These are phyloP conservation scores for Hippophae gyantsensis DNA, from an alignment of 306 rosid genomes.

Conservation along the genomic window DNA sequence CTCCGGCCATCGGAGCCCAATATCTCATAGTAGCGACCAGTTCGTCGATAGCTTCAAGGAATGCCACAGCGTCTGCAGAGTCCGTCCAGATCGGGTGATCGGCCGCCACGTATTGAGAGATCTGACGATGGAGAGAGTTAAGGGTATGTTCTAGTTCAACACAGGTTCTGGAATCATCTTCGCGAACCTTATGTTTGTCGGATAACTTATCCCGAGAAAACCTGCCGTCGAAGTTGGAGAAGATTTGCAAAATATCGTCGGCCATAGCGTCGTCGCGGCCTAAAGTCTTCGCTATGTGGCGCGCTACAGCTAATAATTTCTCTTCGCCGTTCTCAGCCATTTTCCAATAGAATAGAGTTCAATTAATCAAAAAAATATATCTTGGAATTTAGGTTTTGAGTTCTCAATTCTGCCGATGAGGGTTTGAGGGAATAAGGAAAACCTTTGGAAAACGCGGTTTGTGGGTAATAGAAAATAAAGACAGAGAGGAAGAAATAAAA, in stretches of 20 bases:
- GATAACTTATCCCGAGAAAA: constrained; percentile 81
- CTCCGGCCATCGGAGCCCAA: constrained; percentile 60
- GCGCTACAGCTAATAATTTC: constrained; percentile 75
- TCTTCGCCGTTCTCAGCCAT: constrained; percentile 97
- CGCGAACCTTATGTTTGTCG: constrained; percentile 23
- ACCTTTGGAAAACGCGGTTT: constrained; percentile 43
- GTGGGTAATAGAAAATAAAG: constrained; percentile 1
- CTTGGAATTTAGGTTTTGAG: not conserved
- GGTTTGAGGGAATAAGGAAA: constrained; percentile 1
- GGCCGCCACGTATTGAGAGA: constrained; percentile 53
- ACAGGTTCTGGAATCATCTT: constrained; percentile 37
- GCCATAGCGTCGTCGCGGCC: constrained; percentile 72
- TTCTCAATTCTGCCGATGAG: not conserved
- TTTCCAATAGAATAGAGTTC: not conserved
- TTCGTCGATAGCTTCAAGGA: constrained; percentile 75
- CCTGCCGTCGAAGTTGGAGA: constrained; percentile 85
- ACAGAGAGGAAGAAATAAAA: not conserved
- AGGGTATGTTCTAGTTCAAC: constrained; percentile 56
- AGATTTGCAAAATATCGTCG: constrained; percentile 81
- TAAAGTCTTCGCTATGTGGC: constrained; percentile 91
- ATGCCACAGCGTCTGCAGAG: constrained; percentile 57
- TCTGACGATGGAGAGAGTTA: constrained; percentile 66
- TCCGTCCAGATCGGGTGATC: constrained; percentile 77
- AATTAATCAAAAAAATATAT: not conserved
- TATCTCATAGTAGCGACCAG: constrained; percentile 48